These are phyloP conservation scores for Curvularia verruculosa DNA, from an alignment of 2,329 filamentous ascomycete species.

Conservation along the genomic window DNA sequence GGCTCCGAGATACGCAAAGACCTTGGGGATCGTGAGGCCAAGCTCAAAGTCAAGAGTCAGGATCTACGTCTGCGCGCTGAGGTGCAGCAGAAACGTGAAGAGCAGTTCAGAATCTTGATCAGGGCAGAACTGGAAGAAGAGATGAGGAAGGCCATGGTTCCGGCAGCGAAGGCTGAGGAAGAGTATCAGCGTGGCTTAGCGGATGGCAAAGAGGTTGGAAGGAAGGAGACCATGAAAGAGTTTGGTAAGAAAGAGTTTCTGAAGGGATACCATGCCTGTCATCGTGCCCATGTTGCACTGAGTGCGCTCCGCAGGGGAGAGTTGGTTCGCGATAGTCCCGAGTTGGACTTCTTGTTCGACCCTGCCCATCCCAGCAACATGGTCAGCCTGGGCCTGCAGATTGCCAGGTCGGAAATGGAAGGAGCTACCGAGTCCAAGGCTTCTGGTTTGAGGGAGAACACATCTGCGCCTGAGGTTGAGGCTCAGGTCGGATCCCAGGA, in stretches of 20 bases:
- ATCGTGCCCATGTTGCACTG: slow-evolving; percentile 14
- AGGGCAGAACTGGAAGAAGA: slow-evolving; percentile 15
- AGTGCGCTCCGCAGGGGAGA: slow-evolving; percentile 22
- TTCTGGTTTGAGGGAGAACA: neutral
- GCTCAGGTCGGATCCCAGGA: neutral
- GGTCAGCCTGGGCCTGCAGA: slow-evolving; percentile 17
- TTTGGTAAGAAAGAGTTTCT: slow-evolving; percentile 15
- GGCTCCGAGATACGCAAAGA: slow-evolving; percentile 10
- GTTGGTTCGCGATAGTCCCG: slow-evolving; percentile 17
- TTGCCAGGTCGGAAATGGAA: slow-evolving; percentile 6
- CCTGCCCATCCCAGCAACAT: slow-evolving; percentile 23
- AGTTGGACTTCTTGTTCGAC: slow-evolving; percentile 31
- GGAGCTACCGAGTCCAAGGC: neutral
- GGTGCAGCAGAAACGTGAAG: slow-evolving; percentile 26
- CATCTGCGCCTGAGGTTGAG: neutral
- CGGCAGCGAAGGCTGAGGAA: slow-evolving; percentile 2
- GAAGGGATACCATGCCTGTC: slow-evolving; percentile 29
- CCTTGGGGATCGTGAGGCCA: slow-evolving; percentile 8
- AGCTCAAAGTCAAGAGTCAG: slow-evolving; percentile 14
- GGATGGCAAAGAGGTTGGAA: slow-evolving; percentile 8
- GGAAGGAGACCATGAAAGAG: neutral
- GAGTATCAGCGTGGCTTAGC: no score
- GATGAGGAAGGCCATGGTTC: neutral
- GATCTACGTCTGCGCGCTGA: slow-evolving; percentile 19
- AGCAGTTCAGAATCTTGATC: slow-evolving; percentile 23